phyloP scores from a whole-genome alignment of 2,329 filamentous ascomycete species.

The Fusarium sp. region DNA sequence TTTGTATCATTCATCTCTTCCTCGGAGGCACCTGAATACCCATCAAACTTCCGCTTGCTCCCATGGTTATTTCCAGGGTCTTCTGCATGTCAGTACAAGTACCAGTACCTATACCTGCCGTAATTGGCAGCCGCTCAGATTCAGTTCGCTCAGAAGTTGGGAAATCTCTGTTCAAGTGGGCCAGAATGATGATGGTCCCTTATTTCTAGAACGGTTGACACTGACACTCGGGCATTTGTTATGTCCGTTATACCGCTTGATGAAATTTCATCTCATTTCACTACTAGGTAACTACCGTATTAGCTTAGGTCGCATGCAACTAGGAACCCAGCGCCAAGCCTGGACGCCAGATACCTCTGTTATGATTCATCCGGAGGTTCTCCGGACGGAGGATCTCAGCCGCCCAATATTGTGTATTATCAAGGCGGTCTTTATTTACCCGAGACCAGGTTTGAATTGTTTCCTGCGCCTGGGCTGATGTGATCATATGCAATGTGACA shows the following conservation, averaged over 20 bases:
- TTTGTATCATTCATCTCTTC: too few relatives aligned
- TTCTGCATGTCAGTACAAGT: too few relatives aligned
- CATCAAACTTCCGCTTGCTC: too few relatives aligned
- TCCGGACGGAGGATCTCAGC: conserved; percentile 5
- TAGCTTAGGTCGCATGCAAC: conserved; percentile 5
- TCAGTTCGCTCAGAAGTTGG: neutral
- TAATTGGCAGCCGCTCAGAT: too few relatives aligned
- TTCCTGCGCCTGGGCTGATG: neutral
- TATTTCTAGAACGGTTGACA: neutral
- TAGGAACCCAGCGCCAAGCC: conserved; percentile 6
- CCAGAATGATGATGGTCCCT: conserved; percentile 4
- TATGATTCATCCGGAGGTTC: conserved; percentile 11
- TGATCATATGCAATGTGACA: neutral
- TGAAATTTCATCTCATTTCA: conserved; percentile 7
- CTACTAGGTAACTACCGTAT: neutral
- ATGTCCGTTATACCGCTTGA: neutral
- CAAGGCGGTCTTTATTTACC: neutral
- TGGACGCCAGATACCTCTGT: neutral
- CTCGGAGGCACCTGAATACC: too few relatives aligned
- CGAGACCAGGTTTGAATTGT: neutral
- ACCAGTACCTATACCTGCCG: too few relatives aligned
- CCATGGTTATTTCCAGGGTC: too few relatives aligned
- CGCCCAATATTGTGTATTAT: neutral
- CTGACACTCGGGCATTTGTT: neutral
- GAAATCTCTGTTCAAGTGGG: conserved; percentile 19